Percentiles rank a stretch among this genome's conserved stretches.
Conservation (phyloP, 768 basidiomycete genomes). For the Panellus pusillus region DNA sequence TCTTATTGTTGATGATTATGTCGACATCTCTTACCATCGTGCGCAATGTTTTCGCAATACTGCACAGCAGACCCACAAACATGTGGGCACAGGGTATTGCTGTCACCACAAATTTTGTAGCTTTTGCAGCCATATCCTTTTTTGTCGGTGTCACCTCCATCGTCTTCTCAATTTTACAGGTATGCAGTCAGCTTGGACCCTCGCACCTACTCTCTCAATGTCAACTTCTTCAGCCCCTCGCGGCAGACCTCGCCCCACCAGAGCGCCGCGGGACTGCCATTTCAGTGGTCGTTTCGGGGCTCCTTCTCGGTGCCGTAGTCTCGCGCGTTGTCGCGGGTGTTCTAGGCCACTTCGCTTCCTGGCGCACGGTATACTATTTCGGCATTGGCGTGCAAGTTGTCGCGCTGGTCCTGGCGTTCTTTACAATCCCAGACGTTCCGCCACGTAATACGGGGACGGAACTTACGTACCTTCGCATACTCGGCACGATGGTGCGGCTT, state of each 20-base stretch:
- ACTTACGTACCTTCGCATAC: conserved; percentile 65
- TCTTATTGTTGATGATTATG: conserved; percentile 55
- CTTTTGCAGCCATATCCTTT: conserved; percentile 69
- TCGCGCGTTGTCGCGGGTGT: conserved; percentile 75
- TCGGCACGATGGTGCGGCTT: conserved; percentile 77
- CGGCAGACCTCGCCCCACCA: conserved; percentile 80
- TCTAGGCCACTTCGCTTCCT: conserved; percentile 68
- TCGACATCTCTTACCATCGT: conserved; percentile 60
- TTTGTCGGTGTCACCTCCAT: conserved; percentile 69
- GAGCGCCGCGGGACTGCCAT: conserved; percentile 72
- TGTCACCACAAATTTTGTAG: conserved; percentile 53
- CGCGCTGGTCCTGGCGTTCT: conserved; percentile 60
- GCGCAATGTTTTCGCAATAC: neutral
- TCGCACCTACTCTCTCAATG: neutral
- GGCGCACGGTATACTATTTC: conserved; percentile 76
- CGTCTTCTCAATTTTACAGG: conserved; percentile 67
- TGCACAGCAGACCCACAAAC: neutral
- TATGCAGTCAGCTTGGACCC: neutral
- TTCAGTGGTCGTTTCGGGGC: conserved; percentile 58
- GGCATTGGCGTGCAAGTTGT: conserved; percentile 66
- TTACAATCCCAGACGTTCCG: conserved; percentile 78
- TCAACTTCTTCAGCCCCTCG: conserved; percentile 46
- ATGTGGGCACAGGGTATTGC: conserved; percentile 48
- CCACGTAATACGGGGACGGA: conserved; percentile 56
- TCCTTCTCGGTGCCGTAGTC: conserved; percentile 71